Evolutionary conservation across 208 protist genomes (phyloP).

Genomic region (Trypanosoma conorhini): DNA sequence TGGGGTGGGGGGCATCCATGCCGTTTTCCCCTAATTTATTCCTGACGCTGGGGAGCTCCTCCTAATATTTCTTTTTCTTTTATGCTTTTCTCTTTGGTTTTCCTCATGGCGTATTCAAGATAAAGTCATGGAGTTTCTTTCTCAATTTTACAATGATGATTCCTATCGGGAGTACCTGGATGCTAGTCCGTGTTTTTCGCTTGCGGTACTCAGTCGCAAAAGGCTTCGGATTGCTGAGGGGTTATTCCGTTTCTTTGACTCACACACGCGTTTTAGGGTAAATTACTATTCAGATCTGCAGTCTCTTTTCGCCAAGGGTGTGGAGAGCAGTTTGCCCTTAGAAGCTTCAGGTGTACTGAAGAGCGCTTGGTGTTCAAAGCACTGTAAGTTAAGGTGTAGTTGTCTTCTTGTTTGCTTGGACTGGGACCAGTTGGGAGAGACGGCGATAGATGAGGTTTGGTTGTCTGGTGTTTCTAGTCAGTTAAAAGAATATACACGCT

Average conservation of each 20-base stretch:
- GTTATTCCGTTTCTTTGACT: constrained; percentile 17
- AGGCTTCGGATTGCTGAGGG: constrained; percentile 31
- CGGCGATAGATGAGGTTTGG: constrained; percentile 20
- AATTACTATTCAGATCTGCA: constrained; percentile 18
- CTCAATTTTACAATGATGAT: constrained; percentile 37
- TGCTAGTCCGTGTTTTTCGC: constrained; percentile 37
- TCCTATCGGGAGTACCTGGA: constrained; percentile 42
- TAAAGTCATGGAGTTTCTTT: constrained; percentile 47
- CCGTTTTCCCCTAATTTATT: too few relatives aligned
- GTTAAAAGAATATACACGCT: constrained; percentile 22
- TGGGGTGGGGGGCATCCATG: too few relatives aligned
- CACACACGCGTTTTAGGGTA: constrained; percentile 12
- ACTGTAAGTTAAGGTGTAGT: constrained; percentile 26
- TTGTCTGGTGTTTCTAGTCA: constrained; percentile 18
- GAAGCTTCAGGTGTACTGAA: constrained; percentile 29
- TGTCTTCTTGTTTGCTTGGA: constrained; percentile 35
- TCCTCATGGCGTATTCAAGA: neutral
- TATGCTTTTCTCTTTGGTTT: neutral
- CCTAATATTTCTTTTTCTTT: constrained; percentile 2
- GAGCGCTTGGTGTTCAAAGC: constrained; percentile 47
- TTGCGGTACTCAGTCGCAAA: constrained; percentile 31
- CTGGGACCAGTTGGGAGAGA: constrained; percentile 22
- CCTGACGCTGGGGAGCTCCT: neutral
- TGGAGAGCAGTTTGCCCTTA: neutral
- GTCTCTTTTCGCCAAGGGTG: constrained; percentile 1